Conservation (phyloP, 768 basidiomycete species). For the Suillus plorans region DNA sequence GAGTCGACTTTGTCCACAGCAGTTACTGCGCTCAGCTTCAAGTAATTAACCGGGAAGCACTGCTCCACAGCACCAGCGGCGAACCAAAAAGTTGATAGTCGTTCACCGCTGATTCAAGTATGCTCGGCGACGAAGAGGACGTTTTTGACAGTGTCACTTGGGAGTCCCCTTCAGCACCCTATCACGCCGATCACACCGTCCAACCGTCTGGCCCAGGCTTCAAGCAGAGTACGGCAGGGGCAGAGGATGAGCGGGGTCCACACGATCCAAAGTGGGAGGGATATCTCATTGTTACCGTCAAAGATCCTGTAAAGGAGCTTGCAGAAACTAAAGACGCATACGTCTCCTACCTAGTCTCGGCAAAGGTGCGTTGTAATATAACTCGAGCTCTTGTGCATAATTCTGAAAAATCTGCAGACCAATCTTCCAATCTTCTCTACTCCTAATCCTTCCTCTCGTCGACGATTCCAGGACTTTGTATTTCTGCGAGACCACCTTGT, state of each 20-base stretch:
- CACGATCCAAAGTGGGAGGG: constrained; percentile 92
- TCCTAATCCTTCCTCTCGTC: constrained; percentile 69
- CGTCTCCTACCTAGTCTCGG: constrained; percentile 89
- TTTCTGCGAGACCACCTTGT: constrained; percentile 87
- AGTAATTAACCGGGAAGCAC: neutral
- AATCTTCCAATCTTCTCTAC: constrained; percentile 86
- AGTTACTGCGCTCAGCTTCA: neutral
- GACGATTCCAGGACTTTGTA: constrained; percentile 96
- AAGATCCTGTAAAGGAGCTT: constrained; percentile 93
- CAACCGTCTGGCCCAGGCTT: constrained; percentile 68
- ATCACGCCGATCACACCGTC: constrained; percentile 43
- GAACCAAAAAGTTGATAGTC: neutral
- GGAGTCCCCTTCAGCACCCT: constrained; percentile 71
- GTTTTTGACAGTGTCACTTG: constrained; percentile 91
- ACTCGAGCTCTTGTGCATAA: neutral
- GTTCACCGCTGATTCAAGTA: constrained; percentile 26
- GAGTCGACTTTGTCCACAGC: constrained; percentile 4
- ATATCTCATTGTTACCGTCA: constrained; percentile 76
- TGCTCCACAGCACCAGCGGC: neutral
- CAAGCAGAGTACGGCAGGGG: constrained; percentile 73
- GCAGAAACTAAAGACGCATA: constrained; percentile 97
- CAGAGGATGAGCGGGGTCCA: constrained; percentile 62
- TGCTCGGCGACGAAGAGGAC: constrained; percentile 87
- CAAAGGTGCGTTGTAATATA: constrained; percentile 59
- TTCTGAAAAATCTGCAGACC: constrained; percentile 55